Evolutionary conservation across 768 basidiomycete genomes (phyloP).

Genomic region (Tulasnella sp.): DNA sequence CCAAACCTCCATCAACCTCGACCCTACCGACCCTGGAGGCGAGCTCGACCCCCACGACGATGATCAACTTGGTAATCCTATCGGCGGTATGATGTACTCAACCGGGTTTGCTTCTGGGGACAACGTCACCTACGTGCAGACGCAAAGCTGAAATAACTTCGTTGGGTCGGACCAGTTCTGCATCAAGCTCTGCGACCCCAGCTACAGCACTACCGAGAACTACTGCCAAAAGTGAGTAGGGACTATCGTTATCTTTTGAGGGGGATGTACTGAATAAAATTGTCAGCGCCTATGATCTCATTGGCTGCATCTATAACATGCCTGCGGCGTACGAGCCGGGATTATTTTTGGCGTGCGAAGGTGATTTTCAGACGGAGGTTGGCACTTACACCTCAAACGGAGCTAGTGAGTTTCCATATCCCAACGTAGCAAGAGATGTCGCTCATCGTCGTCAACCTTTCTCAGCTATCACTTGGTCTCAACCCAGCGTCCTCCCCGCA

Average conservation of each 20-base stretch:
- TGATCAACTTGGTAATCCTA: slow-evolving; percentile 27
- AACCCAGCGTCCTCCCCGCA: slow-evolving; percentile 17
- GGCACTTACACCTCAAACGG: background rate
- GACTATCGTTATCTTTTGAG: too few species aligned
- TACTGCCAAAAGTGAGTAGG: too few species aligned
- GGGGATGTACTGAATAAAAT: too few species aligned
- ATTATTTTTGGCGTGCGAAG: slow-evolving; percentile 20
- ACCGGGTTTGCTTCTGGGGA: slow-evolving; percentile 26
- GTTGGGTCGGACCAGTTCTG: slow-evolving; percentile 25
- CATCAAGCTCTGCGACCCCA: slow-evolving; percentile 27
- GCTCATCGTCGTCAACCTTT: background rate
- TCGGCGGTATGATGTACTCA: slow-evolving; percentile 31
- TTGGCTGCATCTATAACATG: slow-evolving; percentile 21
- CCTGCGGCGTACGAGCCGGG: slow-evolving; percentile 19
- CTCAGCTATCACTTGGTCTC: slow-evolving; percentile 13
- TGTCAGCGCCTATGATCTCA: slow-evolving; percentile 20
- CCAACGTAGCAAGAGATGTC: too few species aligned
- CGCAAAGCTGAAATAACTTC: slow-evolving; percentile 23
- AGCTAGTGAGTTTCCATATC: too few species aligned
- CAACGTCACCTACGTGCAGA: background rate
- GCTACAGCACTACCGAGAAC: slow-evolving; percentile 15
- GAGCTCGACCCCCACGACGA: slow-evolving; percentile 71
- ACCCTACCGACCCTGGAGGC: slow-evolving; percentile 49
- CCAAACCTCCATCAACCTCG: slow-evolving; percentile 47
- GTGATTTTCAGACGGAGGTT: slow-evolving; percentile 20